These are phyloP conservation scores for Aureobasidium sp. DNA, from an alignment of 2,329 filamentous ascomycete genomes.

Conservation along the genomic window DNA sequence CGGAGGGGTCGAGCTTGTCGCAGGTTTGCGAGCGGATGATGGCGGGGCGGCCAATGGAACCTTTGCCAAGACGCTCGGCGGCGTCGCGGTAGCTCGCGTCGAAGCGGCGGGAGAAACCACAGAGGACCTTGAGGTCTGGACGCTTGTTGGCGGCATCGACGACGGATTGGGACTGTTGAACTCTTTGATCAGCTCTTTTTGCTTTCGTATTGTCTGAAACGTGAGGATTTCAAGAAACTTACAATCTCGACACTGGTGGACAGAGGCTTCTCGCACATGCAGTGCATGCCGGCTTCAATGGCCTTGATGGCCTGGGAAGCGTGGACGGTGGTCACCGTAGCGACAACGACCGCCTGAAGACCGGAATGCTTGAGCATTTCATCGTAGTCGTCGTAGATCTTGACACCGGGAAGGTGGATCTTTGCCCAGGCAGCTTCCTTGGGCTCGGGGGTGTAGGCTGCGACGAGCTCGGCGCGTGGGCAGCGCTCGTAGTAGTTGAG, in stretches of 20 bases:
- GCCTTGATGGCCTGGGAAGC: slow-evolving; percentile 52
- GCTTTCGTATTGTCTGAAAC: no score
- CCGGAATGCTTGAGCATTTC: slow-evolving; percentile 51
- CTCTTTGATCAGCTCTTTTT: no score
- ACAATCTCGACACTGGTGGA: slow-evolving; percentile 53
- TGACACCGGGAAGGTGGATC: slow-evolving; percentile 45
- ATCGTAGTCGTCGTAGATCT: slow-evolving; percentile 48
- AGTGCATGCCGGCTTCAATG: slow-evolving; percentile 49
- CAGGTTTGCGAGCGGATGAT: no score
- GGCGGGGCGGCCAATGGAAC: slow-evolving; percentile 53
- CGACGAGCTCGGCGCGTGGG: slow-evolving; percentile 40
- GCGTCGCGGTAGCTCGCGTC: slow-evolving; percentile 60
- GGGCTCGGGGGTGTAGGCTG: slow-evolving; percentile 40
- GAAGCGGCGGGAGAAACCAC: slow-evolving; percentile 60
- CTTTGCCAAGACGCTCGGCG: slow-evolving; percentile 44
- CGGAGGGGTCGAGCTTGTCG: no score
- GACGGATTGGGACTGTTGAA: slow-evolving; percentile 55
- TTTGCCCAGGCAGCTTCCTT: slow-evolving; percentile 44
- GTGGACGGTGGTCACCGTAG: slow-evolving; percentile 50
- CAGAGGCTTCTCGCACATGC: slow-evolving; percentile 55
- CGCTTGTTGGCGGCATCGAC: slow-evolving; percentile 49
- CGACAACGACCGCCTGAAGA: slow-evolving; percentile 50
- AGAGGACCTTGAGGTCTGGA: slow-evolving; percentile 59
- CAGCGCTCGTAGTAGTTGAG: slow-evolving; percentile 41
- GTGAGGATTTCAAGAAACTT: no score